Evolutionary conservation across 192 early-diverging fungal species (phyloP).

Genomic region (Chytriomyces hyalinus): DNA sequence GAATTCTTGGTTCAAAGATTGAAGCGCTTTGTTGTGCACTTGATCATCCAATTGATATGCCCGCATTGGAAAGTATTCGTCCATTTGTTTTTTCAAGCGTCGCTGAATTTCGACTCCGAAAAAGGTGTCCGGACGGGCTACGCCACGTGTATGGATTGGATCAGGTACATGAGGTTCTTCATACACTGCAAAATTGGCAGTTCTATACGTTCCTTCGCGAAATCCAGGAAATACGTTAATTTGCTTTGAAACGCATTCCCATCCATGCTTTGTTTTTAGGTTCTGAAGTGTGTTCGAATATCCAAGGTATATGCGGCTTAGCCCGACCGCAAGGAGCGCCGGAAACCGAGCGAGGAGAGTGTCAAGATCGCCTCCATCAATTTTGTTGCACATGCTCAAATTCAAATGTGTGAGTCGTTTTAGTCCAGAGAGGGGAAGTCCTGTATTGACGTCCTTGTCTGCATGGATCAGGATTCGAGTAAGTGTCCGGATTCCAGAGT

Average conservation of each 20-base stretch:
- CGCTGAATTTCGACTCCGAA: background rate
- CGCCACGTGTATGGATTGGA: background rate
- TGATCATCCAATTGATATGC: background rate
- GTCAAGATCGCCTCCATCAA: background rate
- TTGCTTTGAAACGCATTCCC: background rate
- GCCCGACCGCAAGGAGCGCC: conserved; percentile 1
- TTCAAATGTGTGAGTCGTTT: conserved; percentile 9
- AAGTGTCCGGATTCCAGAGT: background rate
- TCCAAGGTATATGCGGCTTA: background rate
- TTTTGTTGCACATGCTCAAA: conserved; percentile 2
- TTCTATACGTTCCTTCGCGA: background rate
- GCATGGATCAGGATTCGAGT: conserved; percentile 14
- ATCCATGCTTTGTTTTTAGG: background rate
- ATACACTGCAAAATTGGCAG: background rate
- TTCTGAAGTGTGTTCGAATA: background rate
- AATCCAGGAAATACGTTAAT: conserved; percentile 19
- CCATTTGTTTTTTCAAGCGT: background rate
- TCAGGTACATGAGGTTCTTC: background rate
- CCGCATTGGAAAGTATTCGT: conserved; percentile 5
- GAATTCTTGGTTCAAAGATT: background rate
- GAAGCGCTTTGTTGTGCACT: background rate
- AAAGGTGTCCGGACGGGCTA: background rate
- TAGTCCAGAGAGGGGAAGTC: background rate
- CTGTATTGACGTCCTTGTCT: background rate
- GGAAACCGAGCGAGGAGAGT: conserved; percentile 7